phyloP scores from a whole-genome alignment of 495 filamentous ascomycete species.

The Parachaetomium inaequale region DNA sequence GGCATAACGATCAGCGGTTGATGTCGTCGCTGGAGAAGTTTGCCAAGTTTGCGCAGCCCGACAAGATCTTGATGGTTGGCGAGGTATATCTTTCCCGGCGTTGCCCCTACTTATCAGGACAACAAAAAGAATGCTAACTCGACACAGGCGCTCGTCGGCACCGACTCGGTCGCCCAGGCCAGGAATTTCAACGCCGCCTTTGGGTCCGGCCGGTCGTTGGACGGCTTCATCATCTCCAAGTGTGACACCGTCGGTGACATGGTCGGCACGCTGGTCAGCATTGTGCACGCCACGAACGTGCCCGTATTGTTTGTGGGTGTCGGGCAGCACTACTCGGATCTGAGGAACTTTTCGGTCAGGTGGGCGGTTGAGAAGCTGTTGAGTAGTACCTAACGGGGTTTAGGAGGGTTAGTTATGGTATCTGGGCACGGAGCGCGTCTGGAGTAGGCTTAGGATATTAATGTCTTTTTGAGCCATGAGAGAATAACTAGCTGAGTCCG shows the following conservation, averaged over 20 bases:
- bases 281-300: constrained; percentile 95
- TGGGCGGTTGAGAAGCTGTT: constrained; percentile 81
- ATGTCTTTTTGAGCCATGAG: not conserved
- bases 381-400: constrained; percentile 34
- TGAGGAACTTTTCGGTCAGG: constrained; percentile 86
- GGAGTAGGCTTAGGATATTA: constrained; percentile 1
- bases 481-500: too few species aligned
- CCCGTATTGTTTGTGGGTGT: constrained; percentile 92
- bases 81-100: constrained; percentile 50
- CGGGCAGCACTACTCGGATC: constrained; percentile 94
- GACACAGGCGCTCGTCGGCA: constrained; percentile 76
- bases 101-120: not conserved
- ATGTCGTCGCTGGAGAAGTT: constrained; percentile 98
- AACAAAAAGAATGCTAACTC: constrained; percentile 15
- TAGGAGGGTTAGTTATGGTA: too few species aligned
- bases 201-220: constrained; percentile 70
- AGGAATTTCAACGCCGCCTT: constrained; percentile 93
- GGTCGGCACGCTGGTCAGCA: constrained; percentile 94
- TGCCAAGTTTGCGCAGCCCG: constrained; percentile 87
- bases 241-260: constrained; percentile 99
- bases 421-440: not conserved
- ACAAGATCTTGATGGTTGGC: constrained; percentile 99
- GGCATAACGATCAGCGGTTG: constrained; percentile 91
- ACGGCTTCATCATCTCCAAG: constrained; percentile 97
- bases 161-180: constrained; percentile 90